Conservation (phyloP, 768 basidiomycete genomes). For the Lactifluus hygrophoroides region DNA sequence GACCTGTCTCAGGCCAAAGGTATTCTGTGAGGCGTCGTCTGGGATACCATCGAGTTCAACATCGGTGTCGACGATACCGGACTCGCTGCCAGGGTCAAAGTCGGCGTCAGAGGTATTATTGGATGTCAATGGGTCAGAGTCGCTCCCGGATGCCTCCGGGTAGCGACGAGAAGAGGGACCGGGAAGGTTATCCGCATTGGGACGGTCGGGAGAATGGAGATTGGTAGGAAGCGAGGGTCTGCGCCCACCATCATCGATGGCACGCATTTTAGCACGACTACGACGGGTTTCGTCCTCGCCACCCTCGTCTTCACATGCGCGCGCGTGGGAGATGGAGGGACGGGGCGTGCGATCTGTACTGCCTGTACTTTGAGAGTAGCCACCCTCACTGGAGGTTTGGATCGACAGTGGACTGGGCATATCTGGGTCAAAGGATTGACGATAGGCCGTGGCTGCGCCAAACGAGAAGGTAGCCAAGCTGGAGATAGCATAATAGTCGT, state of each 20-base stretch:
- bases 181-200: neutral
- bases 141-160: conserved; percentile 5
- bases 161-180: neutral
- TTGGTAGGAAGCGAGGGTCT: conserved; percentile 36
- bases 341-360: conserved; percentile 38
- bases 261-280: conserved; percentile 34
- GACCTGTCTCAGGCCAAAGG: conserved; percentile 7
- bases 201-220: conserved; percentile 17
- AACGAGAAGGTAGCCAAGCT: conserved; percentile 36
- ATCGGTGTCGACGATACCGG: conserved; percentile 17
- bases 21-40: conserved; percentile 4
- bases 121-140: conserved; percentile 8
- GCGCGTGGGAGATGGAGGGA: conserved; percentile 31
- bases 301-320: conserved; percentile 30
- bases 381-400: conserved; percentile 4
- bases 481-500: conserved; percentile 28
- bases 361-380: conserved; percentile 19
- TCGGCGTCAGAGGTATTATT: conserved; percentile 7
- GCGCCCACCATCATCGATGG: conserved; percentile 35
- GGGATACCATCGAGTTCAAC: conserved; percentile 16
- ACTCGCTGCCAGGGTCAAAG: conserved; percentile 8
- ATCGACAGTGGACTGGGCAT: conserved; percentile 33
- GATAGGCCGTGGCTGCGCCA: conserved; percentile 28
- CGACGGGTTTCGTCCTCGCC: conserved; percentile 25
- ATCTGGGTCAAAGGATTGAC: conserved; percentile 22